Percentiles rank a stretch among this genome's conserved stretches.
These are phyloP conservation scores for Phytophthora podocarpi DNA, from an alignment of 352 stramenopile species.

Conservation along the genomic window DNA sequence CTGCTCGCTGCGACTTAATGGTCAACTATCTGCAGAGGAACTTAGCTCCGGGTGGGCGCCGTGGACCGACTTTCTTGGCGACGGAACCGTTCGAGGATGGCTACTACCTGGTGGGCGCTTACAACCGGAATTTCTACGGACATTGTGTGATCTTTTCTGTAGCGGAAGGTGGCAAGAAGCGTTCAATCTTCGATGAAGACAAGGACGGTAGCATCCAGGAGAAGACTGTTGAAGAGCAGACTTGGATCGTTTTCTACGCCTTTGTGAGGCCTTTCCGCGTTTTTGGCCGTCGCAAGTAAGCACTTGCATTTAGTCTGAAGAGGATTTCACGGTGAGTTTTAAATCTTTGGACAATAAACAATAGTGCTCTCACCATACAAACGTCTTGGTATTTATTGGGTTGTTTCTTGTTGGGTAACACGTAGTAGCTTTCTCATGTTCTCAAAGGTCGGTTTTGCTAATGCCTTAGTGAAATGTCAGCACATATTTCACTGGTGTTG, in stretches of 20 bases:
- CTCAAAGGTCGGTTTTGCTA: not conserved
- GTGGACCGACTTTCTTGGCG: no score
- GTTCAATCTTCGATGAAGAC: not conserved
- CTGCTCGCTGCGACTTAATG: no score
- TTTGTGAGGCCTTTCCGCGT: not conserved
- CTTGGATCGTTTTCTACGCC: not conserved
- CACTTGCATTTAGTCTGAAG: not conserved
- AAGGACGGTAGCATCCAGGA: not conserved
- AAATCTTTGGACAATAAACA: not conserved
- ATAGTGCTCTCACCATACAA: no score
- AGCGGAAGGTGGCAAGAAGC: not conserved
- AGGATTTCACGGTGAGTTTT: not conserved
- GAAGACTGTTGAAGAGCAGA: not conserved
- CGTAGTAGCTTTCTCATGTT: constrained; percentile 12
- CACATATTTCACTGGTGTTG: constrained; percentile 10
- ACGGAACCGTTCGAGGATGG: no score
- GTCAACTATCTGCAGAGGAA: no score
- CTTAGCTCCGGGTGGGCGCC: not conserved
- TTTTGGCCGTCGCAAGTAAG: not conserved
- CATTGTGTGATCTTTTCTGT: not conserved
- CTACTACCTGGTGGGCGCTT: not conserved
- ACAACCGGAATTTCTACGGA: not conserved
- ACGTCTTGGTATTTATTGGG: no score
- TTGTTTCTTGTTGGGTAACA: no score
- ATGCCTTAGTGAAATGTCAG: constrained; percentile 1